These are phyloP conservation scores for Entophlyctis helioformis DNA, from an alignment of 192 early-diverging fungal species.

Conservation along the genomic window DNA sequence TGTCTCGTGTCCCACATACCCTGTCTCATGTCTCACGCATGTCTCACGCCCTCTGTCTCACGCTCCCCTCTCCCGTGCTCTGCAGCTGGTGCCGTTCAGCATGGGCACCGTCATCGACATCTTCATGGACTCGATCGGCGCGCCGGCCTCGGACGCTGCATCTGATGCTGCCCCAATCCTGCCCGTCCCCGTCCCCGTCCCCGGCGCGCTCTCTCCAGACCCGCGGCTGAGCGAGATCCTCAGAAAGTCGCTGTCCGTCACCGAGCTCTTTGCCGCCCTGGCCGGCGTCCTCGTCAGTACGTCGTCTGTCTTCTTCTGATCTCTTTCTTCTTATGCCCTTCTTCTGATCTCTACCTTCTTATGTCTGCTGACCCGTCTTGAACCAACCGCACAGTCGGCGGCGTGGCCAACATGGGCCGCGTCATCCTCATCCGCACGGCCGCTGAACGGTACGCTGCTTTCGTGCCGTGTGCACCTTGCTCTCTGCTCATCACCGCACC, in stretches of 20 bases:
- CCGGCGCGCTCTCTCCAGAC: neutral
- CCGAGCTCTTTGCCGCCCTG: slow-evolving; percentile 6
- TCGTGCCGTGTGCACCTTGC: neutral
- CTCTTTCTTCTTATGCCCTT: neutral
- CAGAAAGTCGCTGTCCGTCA: slow-evolving; percentile 3
- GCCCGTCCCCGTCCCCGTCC: neutral
- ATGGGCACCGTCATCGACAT: slow-evolving; percentile 30
- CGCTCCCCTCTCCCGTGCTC: too few species aligned
- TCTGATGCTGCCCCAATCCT: neutral
- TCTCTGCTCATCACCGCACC: too few species aligned
- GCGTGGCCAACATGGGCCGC: slow-evolving; percentile 20
- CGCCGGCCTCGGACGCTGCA: slow-evolving; percentile 7
- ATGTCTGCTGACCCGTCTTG: too few species aligned
- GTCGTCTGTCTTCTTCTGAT: neutral
- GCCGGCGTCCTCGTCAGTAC: slow-evolving; percentile 9
- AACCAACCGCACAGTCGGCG: slow-evolving; percentile 16
- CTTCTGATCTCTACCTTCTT: neutral
- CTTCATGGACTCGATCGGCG: slow-evolving; percentile 10
- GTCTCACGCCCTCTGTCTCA: neutral
- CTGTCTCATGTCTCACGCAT: neutral
- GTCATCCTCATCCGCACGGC: slow-evolving; percentile 21
- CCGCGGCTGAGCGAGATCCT: neutral
- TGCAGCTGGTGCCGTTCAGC: slow-evolving; percentile 17
- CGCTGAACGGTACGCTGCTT: slow-evolving; percentile 11
- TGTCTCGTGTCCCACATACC: neutral